Base-by-base conservation (phyloP, 2,329 filamentous ascomycete species). In the Tothia fuscella region DNA sequence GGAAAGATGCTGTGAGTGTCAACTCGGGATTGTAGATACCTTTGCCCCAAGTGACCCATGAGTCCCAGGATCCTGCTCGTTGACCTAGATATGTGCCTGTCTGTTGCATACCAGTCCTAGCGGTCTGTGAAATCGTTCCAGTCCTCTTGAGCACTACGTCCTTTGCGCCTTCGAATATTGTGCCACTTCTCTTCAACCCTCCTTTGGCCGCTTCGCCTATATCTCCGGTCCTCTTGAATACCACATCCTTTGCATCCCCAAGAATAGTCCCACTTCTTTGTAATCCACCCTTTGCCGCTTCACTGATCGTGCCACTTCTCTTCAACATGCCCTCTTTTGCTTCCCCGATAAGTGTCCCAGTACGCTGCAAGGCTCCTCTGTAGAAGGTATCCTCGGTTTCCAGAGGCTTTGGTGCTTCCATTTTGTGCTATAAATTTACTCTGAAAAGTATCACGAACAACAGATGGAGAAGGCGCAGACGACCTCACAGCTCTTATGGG, bases 1-100 rank as follows among this genome's bases (percentile, higher is more conserved):
- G 62, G 33, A 74, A 63, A 1, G 63, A 64, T 6, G 68, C 68
- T 46, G 66, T 69, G 40, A 75, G 58, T 9, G 70, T 69, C 33
- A 68, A 60, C 0, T 71, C 72, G 1, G 71, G 67, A 39, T 65
- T 55, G 6, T 60, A 59, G 12, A 65, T 56, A 43, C 62, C 62
- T 46, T 69, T 68, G 20, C 68, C 65, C 5, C 73, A 54, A 4
- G 61, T 61, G 6, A 64, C 68, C 9, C 60, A 59, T 46, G 19
- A 17, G 7, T 19, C 16, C 22, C 21, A 36, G 6, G 55, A 58
- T 14, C 56, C 60, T 7, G 56, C 61, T 48, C 33, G 16, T 22
- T 67, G 58, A 33, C 64, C 42, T 65, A 7, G 62, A 60, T 14
- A 17, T 14, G 21, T 24, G 10, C 31, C 31, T 2, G 39, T 34